These are phyloP conservation scores for Prunus armeniaca DNA, from an alignment of 306 rosid species.

Conservation along the genomic window DNA sequence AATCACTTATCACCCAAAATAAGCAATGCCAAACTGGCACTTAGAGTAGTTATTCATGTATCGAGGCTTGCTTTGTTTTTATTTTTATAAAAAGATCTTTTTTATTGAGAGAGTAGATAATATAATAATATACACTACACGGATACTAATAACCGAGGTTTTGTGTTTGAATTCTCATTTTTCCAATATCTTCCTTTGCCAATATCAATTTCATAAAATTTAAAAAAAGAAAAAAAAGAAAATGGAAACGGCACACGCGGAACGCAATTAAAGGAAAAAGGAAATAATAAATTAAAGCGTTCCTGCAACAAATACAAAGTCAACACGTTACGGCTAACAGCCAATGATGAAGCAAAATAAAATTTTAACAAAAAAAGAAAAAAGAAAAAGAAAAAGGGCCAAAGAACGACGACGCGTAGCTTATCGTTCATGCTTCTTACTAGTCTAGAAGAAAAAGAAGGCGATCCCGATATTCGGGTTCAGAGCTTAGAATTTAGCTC, in stretches of 20 bases:
- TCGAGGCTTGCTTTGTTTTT: fast-evolving
- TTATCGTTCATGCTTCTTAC: not conserved
- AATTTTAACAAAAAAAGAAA: not conserved
- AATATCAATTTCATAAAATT: no score
- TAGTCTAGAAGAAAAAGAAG: not conserved
- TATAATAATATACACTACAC: no score
- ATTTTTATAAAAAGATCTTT: no score
- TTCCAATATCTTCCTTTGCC: no score
- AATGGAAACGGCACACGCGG: not conserved
- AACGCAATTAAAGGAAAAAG: not conserved
- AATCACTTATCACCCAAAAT: no score
- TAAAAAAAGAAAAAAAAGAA: no score
- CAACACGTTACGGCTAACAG: not conserved
- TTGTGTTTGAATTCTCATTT: no score
- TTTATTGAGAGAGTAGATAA: fast-evolving
- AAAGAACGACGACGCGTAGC: not conserved
- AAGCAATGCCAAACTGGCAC: no score
- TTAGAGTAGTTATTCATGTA: no score
- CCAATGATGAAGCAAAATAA: not conserved
- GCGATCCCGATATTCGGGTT: not conserved
- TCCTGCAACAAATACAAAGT: not conserved
- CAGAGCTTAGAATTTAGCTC: not conserved
- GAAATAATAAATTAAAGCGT: not conserved
- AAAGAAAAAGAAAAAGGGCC: not conserved
- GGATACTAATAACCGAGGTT: no score